Percentiles rank a stretch among this genome's conserved stretches.
Conservation (phyloP, 2,329 filamentous ascomycete species). For the Penicillium crustosum region DNA sequence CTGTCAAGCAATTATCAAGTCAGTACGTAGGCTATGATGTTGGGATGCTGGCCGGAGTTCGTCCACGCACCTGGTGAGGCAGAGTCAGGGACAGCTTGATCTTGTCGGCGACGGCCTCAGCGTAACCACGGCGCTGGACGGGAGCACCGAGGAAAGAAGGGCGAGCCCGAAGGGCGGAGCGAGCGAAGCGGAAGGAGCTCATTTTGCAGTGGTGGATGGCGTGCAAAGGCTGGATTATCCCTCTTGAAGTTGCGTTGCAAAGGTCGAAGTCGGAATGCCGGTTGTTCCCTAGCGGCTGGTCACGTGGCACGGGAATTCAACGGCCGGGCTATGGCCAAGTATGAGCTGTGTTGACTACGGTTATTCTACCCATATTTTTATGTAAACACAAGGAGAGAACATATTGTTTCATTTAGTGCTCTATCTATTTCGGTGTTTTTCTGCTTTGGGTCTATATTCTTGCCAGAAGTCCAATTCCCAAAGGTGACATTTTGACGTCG, state of each 20-base stretch:
- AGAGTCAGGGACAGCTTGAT: slow-evolving; percentile 98
- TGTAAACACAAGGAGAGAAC: not conserved
- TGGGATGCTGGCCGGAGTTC: slow-evolving; percentile 15
- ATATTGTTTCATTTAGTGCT: not conserved
- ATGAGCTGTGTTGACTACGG: not conserved
- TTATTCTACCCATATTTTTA: not conserved
- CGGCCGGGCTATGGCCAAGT: slow-evolving; percentile 11
- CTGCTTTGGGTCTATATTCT: not conserved
- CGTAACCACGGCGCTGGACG: slow-evolving; percentile 85
- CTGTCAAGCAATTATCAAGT: slow-evolving; percentile 41
- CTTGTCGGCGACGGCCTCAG: slow-evolving; percentile 83
- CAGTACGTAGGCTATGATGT: slow-evolving; percentile 20
- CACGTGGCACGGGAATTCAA: slow-evolving; percentile 30
- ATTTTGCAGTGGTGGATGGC: slow-evolving; percentile 54
- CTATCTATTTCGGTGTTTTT: not conserved
- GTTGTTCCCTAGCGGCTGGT: slow-evolving; percentile 41
- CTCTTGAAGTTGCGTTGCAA: slow-evolving; percentile 41
- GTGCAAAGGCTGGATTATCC: slow-evolving; percentile 35
- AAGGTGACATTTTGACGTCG: not conserved
- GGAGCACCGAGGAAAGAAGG: slow-evolving; percentile 73
- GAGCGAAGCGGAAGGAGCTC: slow-evolving; percentile 92
- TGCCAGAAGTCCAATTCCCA: not conserved
- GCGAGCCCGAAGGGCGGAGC: slow-evolving; percentile 81
- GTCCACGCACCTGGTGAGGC: slow-evolving; percentile 86
- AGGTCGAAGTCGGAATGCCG: slow-evolving; percentile 41